phyloP scores from a whole-genome alignment of 2,329 filamentous ascomycete genomes.

The Pseudogymnoascus verrucosus region DNA sequence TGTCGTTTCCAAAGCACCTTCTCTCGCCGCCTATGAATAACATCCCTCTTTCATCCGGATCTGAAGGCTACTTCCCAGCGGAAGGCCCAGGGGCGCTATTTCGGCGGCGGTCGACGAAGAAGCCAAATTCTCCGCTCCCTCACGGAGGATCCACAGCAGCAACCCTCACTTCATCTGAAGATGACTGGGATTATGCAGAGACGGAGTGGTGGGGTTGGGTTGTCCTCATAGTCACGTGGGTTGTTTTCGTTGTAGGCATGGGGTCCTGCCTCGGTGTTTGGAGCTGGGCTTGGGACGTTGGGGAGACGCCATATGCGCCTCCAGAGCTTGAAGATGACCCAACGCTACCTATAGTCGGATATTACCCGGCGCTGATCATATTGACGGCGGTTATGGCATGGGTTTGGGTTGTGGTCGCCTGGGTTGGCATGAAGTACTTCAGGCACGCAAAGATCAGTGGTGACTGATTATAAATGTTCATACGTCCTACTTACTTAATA shows the following conservation, averaged over 20 bases:
- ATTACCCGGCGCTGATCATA: conserved; percentile 91
- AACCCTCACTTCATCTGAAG: conserved; percentile 36
- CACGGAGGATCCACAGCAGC: conserved; percentile 44
- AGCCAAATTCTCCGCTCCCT: conserved; percentile 51
- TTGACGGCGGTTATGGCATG: conserved; percentile 93
- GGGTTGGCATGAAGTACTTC: conserved; percentile 99
- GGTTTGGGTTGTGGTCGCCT: conserved; percentile 96
- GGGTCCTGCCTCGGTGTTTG: conserved; percentile 90
- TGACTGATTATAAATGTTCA: not conserved
- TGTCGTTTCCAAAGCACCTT: conserved; percentile 50
- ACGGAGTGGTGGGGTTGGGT: conserved; percentile 99
- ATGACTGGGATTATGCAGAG: conserved; percentile 82
- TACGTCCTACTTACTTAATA: conserved; percentile 7
- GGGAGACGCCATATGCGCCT: conserved; percentile 88
- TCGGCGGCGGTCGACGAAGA: conserved; percentile 25
- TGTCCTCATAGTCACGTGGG: conserved; percentile 81
- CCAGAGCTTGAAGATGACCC: conserved; percentile 93
- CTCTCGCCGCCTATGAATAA: conserved; percentile 36
- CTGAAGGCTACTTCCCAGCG: conserved; percentile 55
- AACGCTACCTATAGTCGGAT: conserved; percentile 89
- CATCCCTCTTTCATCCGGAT: conserved; percentile 43
- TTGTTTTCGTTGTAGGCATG: conserved; percentile 95
- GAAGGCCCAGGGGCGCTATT: conserved; percentile 29
- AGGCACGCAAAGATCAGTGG: conserved; percentile 77
- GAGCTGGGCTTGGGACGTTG: conserved; percentile 99